Percentiles rank a stretch among this genome's conserved stretches.
These are phyloP conservation scores for Paraconiothyrium brasiliense DNA, from an alignment of 2,329 filamentous ascomycete species.

Conservation along the genomic window DNA sequence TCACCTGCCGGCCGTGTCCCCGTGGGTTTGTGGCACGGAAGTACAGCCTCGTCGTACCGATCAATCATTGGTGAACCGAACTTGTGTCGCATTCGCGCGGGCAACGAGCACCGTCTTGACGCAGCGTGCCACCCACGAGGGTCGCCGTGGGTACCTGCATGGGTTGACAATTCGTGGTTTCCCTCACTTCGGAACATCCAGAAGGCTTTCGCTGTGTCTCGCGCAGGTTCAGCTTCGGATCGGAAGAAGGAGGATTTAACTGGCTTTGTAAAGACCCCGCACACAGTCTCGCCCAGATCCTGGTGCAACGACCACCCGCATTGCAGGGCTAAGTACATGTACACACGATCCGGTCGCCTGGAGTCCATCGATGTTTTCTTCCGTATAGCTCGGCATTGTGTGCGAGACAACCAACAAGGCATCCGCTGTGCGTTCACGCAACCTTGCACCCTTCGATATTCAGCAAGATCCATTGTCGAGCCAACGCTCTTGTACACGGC, in stretches of 20 bases:
- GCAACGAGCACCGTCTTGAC: not conserved
- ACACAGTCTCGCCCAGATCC: not conserved
- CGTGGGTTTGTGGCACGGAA: not conserved
- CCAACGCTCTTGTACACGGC: not conserved
- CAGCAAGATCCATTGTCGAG: not conserved
- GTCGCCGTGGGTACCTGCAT: slow-evolving; percentile 8
- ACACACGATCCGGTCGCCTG: not conserved
- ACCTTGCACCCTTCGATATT: not conserved
- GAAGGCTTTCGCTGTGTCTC: not conserved
- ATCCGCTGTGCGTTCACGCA: not conserved
- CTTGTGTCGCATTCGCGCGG: not conserved
- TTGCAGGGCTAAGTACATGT: not conserved
- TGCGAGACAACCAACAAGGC: not conserved
- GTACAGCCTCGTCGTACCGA: slow-evolving; percentile 1
- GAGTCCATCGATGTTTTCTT: not conserved
- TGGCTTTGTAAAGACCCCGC: not conserved
- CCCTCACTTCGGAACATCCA: not conserved
- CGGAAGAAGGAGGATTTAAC: not conserved
- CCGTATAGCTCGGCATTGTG: not conserved
- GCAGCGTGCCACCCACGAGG: not conserved
- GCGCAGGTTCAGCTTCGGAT: not conserved
- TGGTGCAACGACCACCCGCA: not conserved
- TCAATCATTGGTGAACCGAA: not conserved
- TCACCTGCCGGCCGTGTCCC: not conserved
- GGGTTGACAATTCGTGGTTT: not conserved